phyloP scores from a whole-genome alignment of 805 yeast genomes.

The Kodamaea leandrae region DNA sequence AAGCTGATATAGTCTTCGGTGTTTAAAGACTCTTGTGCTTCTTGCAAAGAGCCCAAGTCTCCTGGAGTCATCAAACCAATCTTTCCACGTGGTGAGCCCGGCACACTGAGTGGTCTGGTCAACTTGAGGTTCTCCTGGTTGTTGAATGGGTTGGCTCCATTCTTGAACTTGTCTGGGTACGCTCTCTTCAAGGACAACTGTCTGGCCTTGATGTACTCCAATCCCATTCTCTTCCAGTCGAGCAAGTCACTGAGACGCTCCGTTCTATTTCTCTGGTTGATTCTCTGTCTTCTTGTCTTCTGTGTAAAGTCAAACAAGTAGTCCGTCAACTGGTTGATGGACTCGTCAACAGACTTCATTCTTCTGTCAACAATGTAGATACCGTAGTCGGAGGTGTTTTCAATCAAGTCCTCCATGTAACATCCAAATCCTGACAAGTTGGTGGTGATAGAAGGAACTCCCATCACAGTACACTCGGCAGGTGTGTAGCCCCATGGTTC shows the following conservation, averaged over 20 bases:
- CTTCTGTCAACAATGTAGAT: conserved; percentile 96
- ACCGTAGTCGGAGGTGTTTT: conserved; percentile 92
- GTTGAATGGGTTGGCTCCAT: conserved; percentile 47
- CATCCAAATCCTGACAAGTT: conserved; percentile 97
- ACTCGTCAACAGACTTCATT: conserved; percentile 86
- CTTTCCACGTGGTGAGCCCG: conserved; percentile 87
- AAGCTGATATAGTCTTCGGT: conserved; percentile 76
- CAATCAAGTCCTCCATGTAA: conserved; percentile 96
- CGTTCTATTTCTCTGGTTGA: conserved; percentile 95
- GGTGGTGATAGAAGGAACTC: conserved; percentile 96
- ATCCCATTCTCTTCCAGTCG: conserved; percentile 98
- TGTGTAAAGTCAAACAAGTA: conserved; percentile 85
- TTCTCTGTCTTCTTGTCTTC: conserved; percentile 93
- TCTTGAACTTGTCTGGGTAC: conserved; percentile 78
- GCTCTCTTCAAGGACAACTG: conserved; percentile 90
- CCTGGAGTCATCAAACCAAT: conserved; percentile 93
- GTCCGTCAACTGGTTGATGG: conserved; percentile 84
- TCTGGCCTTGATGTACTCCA: conserved; percentile 93
- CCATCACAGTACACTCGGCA: conserved; percentile 99
- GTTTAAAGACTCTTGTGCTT: conserved; percentile 65
- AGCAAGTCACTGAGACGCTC: conserved; percentile 88
- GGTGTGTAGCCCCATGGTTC: conserved; percentile 99
- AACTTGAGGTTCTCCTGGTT: conserved; percentile 58
- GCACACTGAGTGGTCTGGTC: conserved; percentile 91
- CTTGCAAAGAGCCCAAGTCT: conserved; percentile 94